Percentiles rank a stretch among this genome's conserved stretches.
Evolutionary conservation across 805 yeast species (phyloP).

Genomic region (Ascoidea rubescens): DNA sequence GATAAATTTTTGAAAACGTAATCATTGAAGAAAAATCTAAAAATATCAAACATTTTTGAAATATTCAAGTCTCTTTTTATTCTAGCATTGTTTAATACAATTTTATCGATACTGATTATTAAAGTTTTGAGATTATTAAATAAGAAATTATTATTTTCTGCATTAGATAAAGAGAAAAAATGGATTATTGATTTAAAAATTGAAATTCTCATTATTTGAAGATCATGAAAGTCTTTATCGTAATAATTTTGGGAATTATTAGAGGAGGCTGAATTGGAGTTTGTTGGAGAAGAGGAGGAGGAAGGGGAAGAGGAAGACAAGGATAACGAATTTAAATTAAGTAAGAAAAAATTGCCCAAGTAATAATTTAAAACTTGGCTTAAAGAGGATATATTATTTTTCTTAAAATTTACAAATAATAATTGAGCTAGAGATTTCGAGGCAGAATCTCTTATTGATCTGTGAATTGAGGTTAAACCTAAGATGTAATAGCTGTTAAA

Average conservation of each 20-base stretch:
- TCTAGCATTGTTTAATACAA: conserved; percentile 21
- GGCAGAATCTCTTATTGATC: conserved; percentile 13
- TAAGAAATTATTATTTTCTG: conserved; percentile 16
- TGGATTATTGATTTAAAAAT: conserved; percentile 23
- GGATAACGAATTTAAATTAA: conserved; percentile 13
- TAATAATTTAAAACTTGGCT: conserved; percentile 12
- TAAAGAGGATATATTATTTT: conserved; percentile 11
- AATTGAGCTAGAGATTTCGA: conserved; percentile 24
- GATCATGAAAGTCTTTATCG: conserved; percentile 10
- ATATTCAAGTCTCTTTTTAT: conserved; percentile 2
- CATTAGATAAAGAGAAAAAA: conserved; percentile 17
- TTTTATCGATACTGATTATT: conserved; percentile 15
- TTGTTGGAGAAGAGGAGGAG: neutral
- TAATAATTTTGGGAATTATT: neutral
- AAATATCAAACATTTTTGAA: neutral
- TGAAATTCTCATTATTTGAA: conserved; percentile 16
- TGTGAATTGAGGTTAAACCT: conserved; percentile 10
- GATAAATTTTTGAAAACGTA: neutral
- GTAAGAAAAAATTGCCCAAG: conserved; percentile 7
- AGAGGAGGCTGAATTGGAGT: neutral
- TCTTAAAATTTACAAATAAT: conserved; percentile 10
- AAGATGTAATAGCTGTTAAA: conserved; percentile 5
- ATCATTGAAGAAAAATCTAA: neutral
- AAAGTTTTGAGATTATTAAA: conserved; percentile 16
- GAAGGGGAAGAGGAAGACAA: conserved; percentile 11